Conservation (phyloP, 805 yeast species). For the Yarrowia deformans region DNA sequence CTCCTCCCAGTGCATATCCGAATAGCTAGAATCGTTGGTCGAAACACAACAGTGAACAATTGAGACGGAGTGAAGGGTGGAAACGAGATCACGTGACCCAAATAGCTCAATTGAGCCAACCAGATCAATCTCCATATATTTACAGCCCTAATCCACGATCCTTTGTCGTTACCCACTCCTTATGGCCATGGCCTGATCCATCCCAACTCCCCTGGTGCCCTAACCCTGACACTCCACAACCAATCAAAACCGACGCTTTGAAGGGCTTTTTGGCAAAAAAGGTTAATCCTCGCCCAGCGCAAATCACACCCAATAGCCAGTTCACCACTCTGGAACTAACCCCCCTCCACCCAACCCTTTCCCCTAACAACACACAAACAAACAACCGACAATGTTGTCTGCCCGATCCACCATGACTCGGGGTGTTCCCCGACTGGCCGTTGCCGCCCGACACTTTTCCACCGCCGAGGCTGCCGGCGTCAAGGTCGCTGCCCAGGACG, state of each 20-base stretch:
- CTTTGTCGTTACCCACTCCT: background rate
- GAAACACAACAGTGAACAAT: background rate
- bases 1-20: too few relatives aligned
- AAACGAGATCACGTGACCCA: background rate
- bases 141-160: too few relatives aligned
- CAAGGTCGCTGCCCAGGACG: conserved; percentile 55
- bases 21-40: too few relatives aligned
- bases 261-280: conserved; percentile 34
- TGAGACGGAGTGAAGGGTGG: background rate
- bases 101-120: background rate
- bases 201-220: conserved; percentile 11
- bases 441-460: conserved; percentile 42
- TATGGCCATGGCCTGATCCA: background rate
- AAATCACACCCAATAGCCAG: conserved; percentile 29
- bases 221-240: conserved; percentile 24
- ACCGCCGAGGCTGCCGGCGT: conserved; percentile 47
- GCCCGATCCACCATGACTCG: conserved; percentile 39
- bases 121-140: too few relatives aligned
- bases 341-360: background rate
- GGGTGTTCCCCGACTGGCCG: conserved; percentile 37
- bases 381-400: conserved; percentile 32
- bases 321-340: conserved; percentile 25
- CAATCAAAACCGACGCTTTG: conserved; percentile 40
- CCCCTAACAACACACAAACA: conserved; percentile 13
- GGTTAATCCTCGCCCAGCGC: conserved; percentile 26